Conservation (phyloP, 2,329 filamentous ascomycete species). For the Penicillium sp. region DNA sequence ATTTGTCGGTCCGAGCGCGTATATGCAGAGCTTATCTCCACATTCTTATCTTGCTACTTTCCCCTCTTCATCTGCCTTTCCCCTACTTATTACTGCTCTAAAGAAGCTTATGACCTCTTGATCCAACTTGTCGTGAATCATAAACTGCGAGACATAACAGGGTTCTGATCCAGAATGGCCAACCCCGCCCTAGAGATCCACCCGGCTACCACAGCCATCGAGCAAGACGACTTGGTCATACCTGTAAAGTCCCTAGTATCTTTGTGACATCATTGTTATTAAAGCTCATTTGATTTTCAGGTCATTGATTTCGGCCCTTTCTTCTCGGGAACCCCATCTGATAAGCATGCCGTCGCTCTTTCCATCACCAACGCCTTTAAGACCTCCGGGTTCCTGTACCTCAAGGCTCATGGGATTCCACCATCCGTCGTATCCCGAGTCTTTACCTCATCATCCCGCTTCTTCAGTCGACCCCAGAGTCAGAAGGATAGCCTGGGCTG, state of each 20-base stretch:
- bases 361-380: slow-evolving; percentile 79
- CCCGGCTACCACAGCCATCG: slow-evolving; percentile 35
- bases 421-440: slow-evolving; percentile 58
- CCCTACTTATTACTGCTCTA: not conserved
- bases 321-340: slow-evolving; percentile 59
- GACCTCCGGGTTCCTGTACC: slow-evolving; percentile 84
- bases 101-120: not conserved
- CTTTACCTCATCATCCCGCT: slow-evolving; percentile 67
- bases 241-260: slow-evolving; percentile 30
- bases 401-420: slow-evolving; percentile 74
- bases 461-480: slow-evolving; percentile 65
- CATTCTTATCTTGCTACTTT: not conserved
- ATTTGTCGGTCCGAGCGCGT: not conserved
- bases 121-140: not conserved
- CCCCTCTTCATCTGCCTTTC: not conserved
- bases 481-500: slow-evolving; percentile 68
- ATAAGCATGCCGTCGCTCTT: slow-evolving; percentile 66
- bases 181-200: slow-evolving; percentile 10
- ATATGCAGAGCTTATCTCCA: slow-evolving; percentile 3
- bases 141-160: not conserved
- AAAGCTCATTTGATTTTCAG: slow-evolving; percentile 42
- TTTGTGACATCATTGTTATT: not conserved
- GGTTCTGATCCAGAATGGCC: slow-evolving; percentile 5
- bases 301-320: slow-evolving; percentile 78
- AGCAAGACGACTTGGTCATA: slow-evolving; percentile 46